Conservation (phyloP, 768 basidiomycete genomes). For the Boletus rubroflammeus region DNA sequence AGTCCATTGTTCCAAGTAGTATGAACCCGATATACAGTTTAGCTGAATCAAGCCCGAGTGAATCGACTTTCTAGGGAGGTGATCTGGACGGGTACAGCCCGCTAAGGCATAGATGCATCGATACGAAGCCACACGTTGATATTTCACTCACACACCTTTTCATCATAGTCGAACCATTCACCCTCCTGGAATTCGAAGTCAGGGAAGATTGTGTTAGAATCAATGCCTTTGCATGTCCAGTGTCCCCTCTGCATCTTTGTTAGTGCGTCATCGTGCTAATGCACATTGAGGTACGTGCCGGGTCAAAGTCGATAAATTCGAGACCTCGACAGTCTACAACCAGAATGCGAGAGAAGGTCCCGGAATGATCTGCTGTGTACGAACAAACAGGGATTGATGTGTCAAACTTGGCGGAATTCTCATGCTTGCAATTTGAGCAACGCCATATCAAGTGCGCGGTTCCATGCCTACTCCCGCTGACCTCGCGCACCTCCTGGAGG, state of each 20-base stretch:
- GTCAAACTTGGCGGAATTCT: slow-evolving; percentile 80
- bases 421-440: slow-evolving; percentile 74
- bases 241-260: slow-evolving; percentile 48
- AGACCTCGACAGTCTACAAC: slow-evolving; percentile 83
- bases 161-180: slow-evolving; percentile 86
- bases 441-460: slow-evolving; percentile 81
- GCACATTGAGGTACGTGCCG: slow-evolving; percentile 42
- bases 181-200: slow-evolving; percentile 55
- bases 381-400: slow-evolving; percentile 43
- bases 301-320: slow-evolving; percentile 78
- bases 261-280: neutral
- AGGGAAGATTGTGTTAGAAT: slow-evolving; percentile 51
- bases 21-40: neutral
- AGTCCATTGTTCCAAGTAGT: neutral
- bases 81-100: slow-evolving; percentile 63
- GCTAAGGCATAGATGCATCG: slow-evolving; percentile 34
- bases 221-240: slow-evolving; percentile 72
- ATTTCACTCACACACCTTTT: slow-evolving; percentile 53
- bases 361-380: slow-evolving; percentile 59
- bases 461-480: slow-evolving; percentile 63
- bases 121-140: neutral
- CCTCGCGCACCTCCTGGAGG: slow-evolving; percentile 57
- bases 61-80: slow-evolving; percentile 64
- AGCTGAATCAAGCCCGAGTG: slow-evolving; percentile 49
- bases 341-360: slow-evolving; percentile 60